Evolutionary conservation across 345 rosid species (phyloP), one percentile per base, ranked within the genome.

Genomic region (Hibiscus trionum): DNA sequence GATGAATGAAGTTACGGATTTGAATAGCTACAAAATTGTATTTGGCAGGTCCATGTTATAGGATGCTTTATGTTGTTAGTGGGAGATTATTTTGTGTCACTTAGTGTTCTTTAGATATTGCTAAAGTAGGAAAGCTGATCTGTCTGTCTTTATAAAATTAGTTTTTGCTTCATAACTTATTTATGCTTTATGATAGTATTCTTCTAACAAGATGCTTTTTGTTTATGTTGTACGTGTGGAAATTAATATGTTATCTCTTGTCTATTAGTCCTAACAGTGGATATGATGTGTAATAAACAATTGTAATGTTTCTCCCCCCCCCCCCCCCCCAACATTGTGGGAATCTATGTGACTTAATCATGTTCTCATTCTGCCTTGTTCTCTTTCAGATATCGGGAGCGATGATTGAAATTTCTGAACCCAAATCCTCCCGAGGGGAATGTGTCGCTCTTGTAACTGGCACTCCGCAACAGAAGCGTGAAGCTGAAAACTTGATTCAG

Each of bases 341-440:
- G 7, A 56, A 56, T 70, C 33, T 55, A 3, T 50, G 37, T 56
- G 33, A 37, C 11, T 10, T 66, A 60, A 65, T 80, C 29, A 1
- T 7, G 6, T 72, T 75, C 73, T 77, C n/a, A 42, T 37, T 16
- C 14, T 47, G 37, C 19, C 53, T 80, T 75, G 69, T 65, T 73
- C 35, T 59, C 37, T 86, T 80, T 79, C 91, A 95, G 99, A 89
- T 95, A 81, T 95, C 99, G n/a, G 99, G 99, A 84, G 99, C 99
- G 63, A 77, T 82, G 82, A 79, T 95, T 81, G 99, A 90, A 80
- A 83, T 95, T 70, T 90, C 97, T 74, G 96, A 92, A 72, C 84
- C 96, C 73, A 89, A 88, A 73, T 81, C 89, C 71, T 82, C 85
- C 24, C 88, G 86, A 37, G 98, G 97, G 19, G 97, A 86, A 76